Percentiles rank a stretch among this genome's conserved stretches.
These are phyloP conservation scores for Strobilomyces dryophilus DNA, from an alignment of 768 basidiomycete species.

Conservation along the genomic window DNA sequence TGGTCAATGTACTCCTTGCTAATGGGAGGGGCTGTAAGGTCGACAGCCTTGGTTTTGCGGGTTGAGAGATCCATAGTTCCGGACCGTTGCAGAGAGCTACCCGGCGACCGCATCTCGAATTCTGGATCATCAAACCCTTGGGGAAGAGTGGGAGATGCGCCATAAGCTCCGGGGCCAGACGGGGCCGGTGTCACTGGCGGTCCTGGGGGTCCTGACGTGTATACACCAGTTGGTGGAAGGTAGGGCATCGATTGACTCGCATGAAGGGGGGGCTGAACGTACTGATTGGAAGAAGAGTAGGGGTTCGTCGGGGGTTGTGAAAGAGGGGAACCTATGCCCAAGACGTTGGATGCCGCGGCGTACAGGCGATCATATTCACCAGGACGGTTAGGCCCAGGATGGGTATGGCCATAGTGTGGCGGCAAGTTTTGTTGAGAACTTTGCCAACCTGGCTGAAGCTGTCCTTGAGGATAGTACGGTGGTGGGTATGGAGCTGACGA, in stretches of 20 bases:
- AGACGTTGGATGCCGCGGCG: slow-evolving; percentile 73
- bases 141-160: slow-evolving; percentile 24
- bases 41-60: slow-evolving; percentile 75
- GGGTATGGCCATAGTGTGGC: slow-evolving; percentile 17
- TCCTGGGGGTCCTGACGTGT: slow-evolving; percentile 18
- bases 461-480: slow-evolving; percentile 17
- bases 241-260: slow-evolving; percentile 30
- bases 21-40: slow-evolving; percentile 78
- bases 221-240: slow-evolving; percentile 28
- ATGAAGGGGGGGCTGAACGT: slow-evolving; percentile 22
- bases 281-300: slow-evolving; percentile 22
- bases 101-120: slow-evolving; percentile 47
- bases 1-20: slow-evolving; percentile 97
- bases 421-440: slow-evolving; percentile 21
- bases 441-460: slow-evolving; percentile 26
- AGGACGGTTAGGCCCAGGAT: slow-evolving; percentile 25
- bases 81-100: slow-evolving; percentile 47
- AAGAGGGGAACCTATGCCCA: slow-evolving; percentile 68
- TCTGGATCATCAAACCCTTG: slow-evolving; percentile 41
- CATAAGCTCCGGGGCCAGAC: slow-evolving; percentile 13
- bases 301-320: slow-evolving; percentile 15
- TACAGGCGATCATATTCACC: slow-evolving; percentile 58
- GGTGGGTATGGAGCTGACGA: slow-evolving; percentile 13
- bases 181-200: slow-evolving; percentile 19
- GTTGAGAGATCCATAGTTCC: slow-evolving; percentile 56